A percentile compares a stretch with the other conserved stretches of the same genome.
Conservation (phyloP, 2,329 filamentous ascomycete genomes). For the Thelonectria blattea region DNA sequence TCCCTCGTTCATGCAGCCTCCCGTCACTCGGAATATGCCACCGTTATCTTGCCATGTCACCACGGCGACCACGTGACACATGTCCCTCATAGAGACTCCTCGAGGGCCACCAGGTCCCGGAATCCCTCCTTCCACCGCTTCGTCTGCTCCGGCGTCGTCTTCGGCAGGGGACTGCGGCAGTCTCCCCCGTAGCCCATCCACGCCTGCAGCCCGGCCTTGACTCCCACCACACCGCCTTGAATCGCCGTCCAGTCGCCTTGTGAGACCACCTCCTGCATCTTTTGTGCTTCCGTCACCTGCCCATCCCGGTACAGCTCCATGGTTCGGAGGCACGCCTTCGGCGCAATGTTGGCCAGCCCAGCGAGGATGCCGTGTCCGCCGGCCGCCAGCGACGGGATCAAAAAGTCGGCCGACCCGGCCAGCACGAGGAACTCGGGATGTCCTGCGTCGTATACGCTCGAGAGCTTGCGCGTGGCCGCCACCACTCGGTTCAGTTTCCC, state of each 20-base stretch:
- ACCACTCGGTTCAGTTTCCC: slow-evolving; percentile 70
- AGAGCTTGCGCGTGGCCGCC: slow-evolving; percentile 59
- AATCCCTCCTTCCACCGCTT: slow-evolving; percentile 62
- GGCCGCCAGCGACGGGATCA: slow-evolving; percentile 69
- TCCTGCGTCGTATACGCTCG: slow-evolving; percentile 17
- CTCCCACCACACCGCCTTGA: slow-evolving; percentile 72
- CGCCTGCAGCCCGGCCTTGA: slow-evolving; percentile 71
- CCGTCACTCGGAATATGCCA: slow-evolving; percentile 10
- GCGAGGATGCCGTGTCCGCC: slow-evolving; percentile 76
- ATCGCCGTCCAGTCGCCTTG: slow-evolving; percentile 76
- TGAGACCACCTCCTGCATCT: slow-evolving; percentile 69
- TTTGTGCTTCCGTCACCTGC: slow-evolving; percentile 63
- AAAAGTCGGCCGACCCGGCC: slow-evolving; percentile 76
- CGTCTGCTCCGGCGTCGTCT: slow-evolving; percentile 55
- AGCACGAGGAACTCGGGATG: slow-evolving; percentile 67
- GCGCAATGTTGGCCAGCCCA: slow-evolving; percentile 74
- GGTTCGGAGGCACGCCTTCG: slow-evolving; percentile 67
- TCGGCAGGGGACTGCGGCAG: slow-evolving; percentile 42
- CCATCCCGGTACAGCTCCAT: slow-evolving; percentile 66
- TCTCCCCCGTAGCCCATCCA: slow-evolving; percentile 72
- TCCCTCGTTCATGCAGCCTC: neutral
- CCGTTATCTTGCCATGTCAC: slow-evolving; percentile 15
- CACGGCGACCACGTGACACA: slow-evolving; percentile 10
- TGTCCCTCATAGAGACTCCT: slow-evolving; percentile 52
- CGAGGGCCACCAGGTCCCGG: slow-evolving; percentile 56